phyloP scores from a whole-genome alignment of 2,329 filamentous ascomycete species.

The Scytalidium lignicola region DNA sequence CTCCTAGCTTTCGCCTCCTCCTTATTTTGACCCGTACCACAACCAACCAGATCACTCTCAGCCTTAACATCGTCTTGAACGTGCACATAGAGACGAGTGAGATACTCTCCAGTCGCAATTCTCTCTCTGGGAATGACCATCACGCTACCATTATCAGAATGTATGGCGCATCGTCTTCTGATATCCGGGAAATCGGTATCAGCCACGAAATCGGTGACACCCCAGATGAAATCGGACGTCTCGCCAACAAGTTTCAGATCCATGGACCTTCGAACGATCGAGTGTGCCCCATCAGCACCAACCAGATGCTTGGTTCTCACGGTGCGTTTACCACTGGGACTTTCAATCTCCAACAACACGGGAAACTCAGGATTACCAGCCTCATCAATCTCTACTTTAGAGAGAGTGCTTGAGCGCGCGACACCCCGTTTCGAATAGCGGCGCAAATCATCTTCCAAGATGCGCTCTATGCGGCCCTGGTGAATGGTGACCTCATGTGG shows the following conservation, averaged over 20 bases:
- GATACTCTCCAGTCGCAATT: slow-evolving; percentile 22
- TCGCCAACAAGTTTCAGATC: slow-evolving; percentile 55
- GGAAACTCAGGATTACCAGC: slow-evolving; percentile 32
- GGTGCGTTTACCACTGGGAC: slow-evolving; percentile 47
- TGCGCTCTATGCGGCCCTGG: slow-evolving; percentile 39
- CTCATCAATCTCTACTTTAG: slow-evolving; percentile 35
- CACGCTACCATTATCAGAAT: slow-evolving; percentile 49
- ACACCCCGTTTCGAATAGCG: slow-evolving; percentile 38
- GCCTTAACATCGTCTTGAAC: slow-evolving; percentile 42
- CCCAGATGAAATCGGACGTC: slow-evolving; percentile 53
- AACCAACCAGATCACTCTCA: slow-evolving; percentile 29
- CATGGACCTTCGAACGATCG: slow-evolving; percentile 43
- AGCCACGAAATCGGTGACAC: slow-evolving; percentile 43
- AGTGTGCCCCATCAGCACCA: slow-evolving; percentile 54
- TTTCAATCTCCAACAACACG: slow-evolving; percentile 16
- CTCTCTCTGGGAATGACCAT: slow-evolving; percentile 60
- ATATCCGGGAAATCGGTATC: slow-evolving; percentile 53
- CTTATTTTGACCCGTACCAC: slow-evolving; percentile 11
- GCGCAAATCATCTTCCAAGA: slow-evolving; percentile 36
- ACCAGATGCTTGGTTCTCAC: slow-evolving; percentile 60
- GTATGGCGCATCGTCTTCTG: slow-evolving; percentile 50
- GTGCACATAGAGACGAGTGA: slow-evolving; percentile 61
- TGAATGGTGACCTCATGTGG: slow-evolving; percentile 39
- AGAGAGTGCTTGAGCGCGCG: slow-evolving; percentile 47
- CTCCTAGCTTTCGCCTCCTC: slow-evolving; percentile 25